Evolutionary conservation across 495 filamentous ascomycete species (phyloP).

Genomic region (Copromyces sp.): DNA sequence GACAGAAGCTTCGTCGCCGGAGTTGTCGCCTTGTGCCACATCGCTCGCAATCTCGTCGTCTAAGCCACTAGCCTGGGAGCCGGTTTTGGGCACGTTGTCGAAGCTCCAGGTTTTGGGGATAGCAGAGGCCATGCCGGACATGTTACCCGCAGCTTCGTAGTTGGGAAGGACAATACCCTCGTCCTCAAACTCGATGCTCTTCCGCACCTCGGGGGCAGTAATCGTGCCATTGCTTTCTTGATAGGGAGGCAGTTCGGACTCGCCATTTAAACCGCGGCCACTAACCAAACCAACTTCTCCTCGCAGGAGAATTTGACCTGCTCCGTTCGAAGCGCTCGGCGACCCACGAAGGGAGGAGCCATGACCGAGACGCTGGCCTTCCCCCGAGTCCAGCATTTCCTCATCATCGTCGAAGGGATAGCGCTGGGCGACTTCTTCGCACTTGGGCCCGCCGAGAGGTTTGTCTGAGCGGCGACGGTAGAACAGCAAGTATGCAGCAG

Average conservation of each 20-base stretch:
- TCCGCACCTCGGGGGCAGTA: slow-evolving; percentile 15
- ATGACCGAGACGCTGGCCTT: slow-evolving; percentile 73
- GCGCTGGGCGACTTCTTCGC: slow-evolving; percentile 57
- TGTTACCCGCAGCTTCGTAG: slow-evolving; percentile 13
- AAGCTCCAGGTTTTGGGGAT: slow-evolving; percentile 29
- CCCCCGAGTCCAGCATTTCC: slow-evolving; percentile 53
- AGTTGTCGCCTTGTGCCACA: slow-evolving; percentile 27
- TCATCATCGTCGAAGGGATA: slow-evolving; percentile 36
- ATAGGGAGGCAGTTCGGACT: slow-evolving; percentile 13
- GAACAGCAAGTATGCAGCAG: slow-evolving; percentile 85
- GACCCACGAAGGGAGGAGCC: slow-evolving; percentile 74
- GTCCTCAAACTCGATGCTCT: slow-evolving; percentile 31
- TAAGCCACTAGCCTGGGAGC: slow-evolving; percentile 2
- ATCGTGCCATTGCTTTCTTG: slow-evolving; percentile 1
- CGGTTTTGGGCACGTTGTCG: slow-evolving; percentile 15
- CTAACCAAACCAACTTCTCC: slow-evolving; percentile 49
- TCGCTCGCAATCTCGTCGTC: slow-evolving; percentile 30
- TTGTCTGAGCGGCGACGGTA: slow-evolving; percentile 74
- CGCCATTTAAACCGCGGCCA: slow-evolving; percentile 2
- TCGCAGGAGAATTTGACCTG: slow-evolving; percentile 59
- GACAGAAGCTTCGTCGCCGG: slow-evolving; percentile 13
- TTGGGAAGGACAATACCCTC: slow-evolving; percentile 18
- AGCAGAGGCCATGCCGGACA: slow-evolving; percentile 21
- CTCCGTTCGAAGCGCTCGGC: slow-evolving; percentile 73
- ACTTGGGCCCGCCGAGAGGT: slow-evolving; percentile 66